These are phyloP conservation scores for Byssochlamys sp. DNA, from an alignment of 2,329 filamentous ascomycete genomes.

Conservation along the genomic window DNA sequence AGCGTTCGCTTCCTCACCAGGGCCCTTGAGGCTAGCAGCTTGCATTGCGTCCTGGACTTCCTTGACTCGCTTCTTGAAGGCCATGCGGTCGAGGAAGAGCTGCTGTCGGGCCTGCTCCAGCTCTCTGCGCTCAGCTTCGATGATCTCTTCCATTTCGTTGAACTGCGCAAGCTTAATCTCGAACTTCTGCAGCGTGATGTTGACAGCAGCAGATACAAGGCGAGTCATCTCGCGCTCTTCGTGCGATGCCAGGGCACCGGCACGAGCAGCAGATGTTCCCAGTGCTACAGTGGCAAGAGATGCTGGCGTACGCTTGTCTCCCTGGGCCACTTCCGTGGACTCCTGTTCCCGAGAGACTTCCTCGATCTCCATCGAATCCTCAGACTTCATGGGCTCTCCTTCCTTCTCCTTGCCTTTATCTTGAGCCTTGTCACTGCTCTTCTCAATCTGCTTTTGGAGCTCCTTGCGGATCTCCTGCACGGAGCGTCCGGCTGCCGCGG, in stretches of 20 bases:
- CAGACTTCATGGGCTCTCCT: slow-evolving; percentile 40
- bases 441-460: slow-evolving; percentile 68
- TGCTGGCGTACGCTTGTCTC: slow-evolving; percentile 31
- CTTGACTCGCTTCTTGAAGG: slow-evolving; percentile 77
- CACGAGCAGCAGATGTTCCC: slow-evolving; percentile 73
- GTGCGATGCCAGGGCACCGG: slow-evolving; percentile 81
- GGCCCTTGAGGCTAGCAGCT: slow-evolving; percentile 32
- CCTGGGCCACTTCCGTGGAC: slow-evolving; percentile 27
- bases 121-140: slow-evolving; percentile 85
- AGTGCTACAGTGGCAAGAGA: slow-evolving; percentile 65
- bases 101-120: slow-evolving; percentile 85
- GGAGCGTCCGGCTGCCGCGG: slow-evolving; percentile 78
- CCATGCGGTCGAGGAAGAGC: slow-evolving; percentile 81
- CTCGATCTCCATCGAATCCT: slow-evolving; percentile 53
- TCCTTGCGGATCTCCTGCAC: slow-evolving; percentile 76
- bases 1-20: slow-evolving; percentile 31
- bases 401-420: slow-evolving; percentile 44
- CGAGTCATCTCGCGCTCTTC: slow-evolving; percentile 95
- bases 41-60: slow-evolving; percentile 67
- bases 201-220: slow-evolving; percentile 82
- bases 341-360: slow-evolving; percentile 18
- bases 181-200: slow-evolving; percentile 88
- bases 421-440: slow-evolving; percentile 39
- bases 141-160: slow-evolving; percentile 83
- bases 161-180: slow-evolving; percentile 95